Evolutionary conservation across 257 asterid species (phyloP), one percentile per base, ranked within the genome.

Genomic region (Rhazya stricta): DNA sequence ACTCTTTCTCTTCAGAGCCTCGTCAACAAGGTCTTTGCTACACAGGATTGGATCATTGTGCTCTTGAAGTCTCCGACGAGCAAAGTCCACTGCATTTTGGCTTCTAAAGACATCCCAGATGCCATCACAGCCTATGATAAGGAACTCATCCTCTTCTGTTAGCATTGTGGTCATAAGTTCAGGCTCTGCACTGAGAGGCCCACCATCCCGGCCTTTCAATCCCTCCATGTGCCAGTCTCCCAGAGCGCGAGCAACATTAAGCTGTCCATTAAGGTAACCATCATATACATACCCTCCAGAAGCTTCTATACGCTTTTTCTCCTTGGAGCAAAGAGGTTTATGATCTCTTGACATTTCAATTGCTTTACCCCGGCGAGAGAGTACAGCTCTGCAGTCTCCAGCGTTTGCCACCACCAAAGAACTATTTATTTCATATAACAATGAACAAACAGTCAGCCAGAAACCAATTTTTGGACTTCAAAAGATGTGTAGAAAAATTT

Each of bases 161-260:
- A 92, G 86, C 42, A 73, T 86, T 7, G 96, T 89, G 84, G 79
- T 85, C 91, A 88, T 90, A 70, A 94, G 71, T 80, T 94, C 99
- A 12, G 99, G 99, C 77, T 92, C 97, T 12, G 96, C 97, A 39
- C 89, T 89, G n/a, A 94, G 95, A n/a, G 98, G 99, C 4, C 99
- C 97, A 34, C 97, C 94, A 11, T 82, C 89, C 11, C 39, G 73
- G 29, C 80, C 67, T 78, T 95, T 95, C 80, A 94, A 68, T 56
- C 93, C 97, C 73, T 95, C 98, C 90, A 95, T 83, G 79, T 92
- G 99, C 97, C 98, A 95, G 74, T 95, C 94, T 43, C 99, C 99
- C 32, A 95, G 65, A 37, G 99, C 98, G 71, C 99, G 98, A 57
- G 99, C 96, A 8, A 95, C 97, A 30, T 88, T 91, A 53, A 95